A percentile compares a stretch with the other conserved stretches of the same genome.
Conservation (phyloP, 1,284 basidiomycete genomes). For the Papiliotrema laurentii region DNA sequence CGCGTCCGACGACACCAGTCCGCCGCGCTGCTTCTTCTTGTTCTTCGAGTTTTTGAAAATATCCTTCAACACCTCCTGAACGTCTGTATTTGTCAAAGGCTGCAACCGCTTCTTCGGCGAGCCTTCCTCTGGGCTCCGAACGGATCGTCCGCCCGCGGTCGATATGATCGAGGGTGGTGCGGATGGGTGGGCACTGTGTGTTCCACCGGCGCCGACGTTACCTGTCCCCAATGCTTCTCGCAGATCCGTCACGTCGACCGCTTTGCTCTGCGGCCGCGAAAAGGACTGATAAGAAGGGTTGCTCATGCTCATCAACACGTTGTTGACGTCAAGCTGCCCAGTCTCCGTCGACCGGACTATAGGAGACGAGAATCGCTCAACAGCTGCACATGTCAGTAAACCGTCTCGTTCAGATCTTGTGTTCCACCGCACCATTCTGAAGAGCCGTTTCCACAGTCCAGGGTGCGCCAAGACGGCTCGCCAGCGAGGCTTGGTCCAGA, state of each 20-base stretch:
- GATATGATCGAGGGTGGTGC: slow-evolving; percentile 17
- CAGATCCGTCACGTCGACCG: slow-evolving; percentile 77
- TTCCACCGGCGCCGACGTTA: slow-evolving; percentile 12
- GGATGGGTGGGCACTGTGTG: slow-evolving; percentile 9
- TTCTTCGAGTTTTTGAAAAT: slow-evolving; percentile 38
- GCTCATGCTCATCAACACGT: slow-evolving; percentile 79
- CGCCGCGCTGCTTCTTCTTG: slow-evolving; percentile 20
- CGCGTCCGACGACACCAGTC: not conserved
- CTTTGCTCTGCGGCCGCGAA: slow-evolving; percentile 60
- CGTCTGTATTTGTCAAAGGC: slow-evolving; percentile 14
- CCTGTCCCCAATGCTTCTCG: slow-evolving; percentile 66
- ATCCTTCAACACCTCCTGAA: slow-evolving; percentile 46
- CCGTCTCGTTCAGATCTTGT: not conserved
- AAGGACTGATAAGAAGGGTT: slow-evolving; percentile 78
- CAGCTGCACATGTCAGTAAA: slow-evolving; percentile 46
- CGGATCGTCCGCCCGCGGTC: slow-evolving; percentile 6
- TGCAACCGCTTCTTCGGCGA: not conserved
- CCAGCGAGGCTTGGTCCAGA: slow-evolving; percentile 57
- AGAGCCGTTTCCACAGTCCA: slow-evolving; percentile 77
- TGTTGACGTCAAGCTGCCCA: slow-evolving; percentile 69
- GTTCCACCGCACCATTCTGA: slow-evolving; percentile 60
- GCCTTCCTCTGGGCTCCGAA: slow-evolving; percentile 5
- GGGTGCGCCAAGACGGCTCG: slow-evolving; percentile 54
- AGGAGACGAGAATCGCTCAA: slow-evolving; percentile 59
- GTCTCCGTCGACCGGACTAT: slow-evolving; percentile 57